phyloP scores from a whole-genome alignment of 2,329 filamentous ascomycete species.

The Pseudocercospora fuligena region DNA sequence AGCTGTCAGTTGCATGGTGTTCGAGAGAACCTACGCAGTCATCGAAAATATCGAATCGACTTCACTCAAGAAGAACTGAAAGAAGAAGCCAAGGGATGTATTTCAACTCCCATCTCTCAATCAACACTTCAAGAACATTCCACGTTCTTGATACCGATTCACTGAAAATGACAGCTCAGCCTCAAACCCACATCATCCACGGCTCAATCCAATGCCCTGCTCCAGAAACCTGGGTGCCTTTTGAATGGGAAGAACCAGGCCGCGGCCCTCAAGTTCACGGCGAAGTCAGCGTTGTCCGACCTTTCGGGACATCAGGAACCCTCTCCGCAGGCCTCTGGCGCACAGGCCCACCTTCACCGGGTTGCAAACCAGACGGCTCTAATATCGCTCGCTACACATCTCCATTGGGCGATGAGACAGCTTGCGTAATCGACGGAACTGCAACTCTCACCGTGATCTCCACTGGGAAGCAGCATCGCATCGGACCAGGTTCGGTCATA shows the following conservation, averaged over 20 bases:
- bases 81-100: no score
- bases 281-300: background rate
- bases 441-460: background rate
- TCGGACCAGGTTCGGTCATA: background rate
- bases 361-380: background rate
- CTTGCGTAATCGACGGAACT: background rate
- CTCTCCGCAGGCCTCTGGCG: background rate
- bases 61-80: no score
- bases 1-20: no score
- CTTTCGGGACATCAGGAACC: background rate
- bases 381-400: background rate
- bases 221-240: background rate
- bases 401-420: background rate
- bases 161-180: background rate
- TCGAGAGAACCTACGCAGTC: no score
- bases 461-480: background rate
- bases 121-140: no score
- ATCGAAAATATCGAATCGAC: no score
- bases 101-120: no score
- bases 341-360: background rate
- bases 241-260: background rate
- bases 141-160: no score
- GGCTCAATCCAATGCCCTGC: background rate
- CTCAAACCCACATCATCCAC: background rate
- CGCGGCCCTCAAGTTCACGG: background rate